A percentile compares a stretch with the other conserved stretches of the same genome.
phyloP scores from a whole-genome alignment of 371 early-diverging fungal species.

The Mucor ambiguus region DNA sequence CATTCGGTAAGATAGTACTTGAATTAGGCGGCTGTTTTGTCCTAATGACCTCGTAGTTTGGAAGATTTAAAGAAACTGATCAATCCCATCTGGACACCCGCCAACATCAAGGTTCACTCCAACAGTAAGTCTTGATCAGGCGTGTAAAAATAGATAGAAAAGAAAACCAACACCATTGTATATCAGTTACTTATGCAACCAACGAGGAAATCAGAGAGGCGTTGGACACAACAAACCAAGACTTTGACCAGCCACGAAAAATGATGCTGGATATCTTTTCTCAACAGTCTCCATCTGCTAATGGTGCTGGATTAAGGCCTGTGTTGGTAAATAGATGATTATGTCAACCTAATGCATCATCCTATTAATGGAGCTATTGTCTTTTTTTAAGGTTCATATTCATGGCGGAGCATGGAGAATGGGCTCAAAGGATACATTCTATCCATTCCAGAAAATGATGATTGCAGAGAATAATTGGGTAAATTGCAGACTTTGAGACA shows the following conservation, averaged over 20 bases:
- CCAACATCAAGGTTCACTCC: conserved; percentile 42
- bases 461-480: conserved; percentile 38
- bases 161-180: background rate
- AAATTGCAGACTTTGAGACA: conserved; percentile 5
- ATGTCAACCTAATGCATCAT: too few species aligned
- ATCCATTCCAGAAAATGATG: conserved; percentile 47
- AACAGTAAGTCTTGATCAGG: conserved; percentile 48
- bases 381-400: conserved; percentile 41
- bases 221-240: conserved; percentile 28
- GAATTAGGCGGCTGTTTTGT: too few species aligned
- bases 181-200: conserved; percentile 59
- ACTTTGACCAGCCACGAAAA: conserved; percentile 31
- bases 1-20: conserved; percentile 18
- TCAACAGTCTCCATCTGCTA: conserved; percentile 13
- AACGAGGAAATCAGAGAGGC: conserved; percentile 53
- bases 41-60: background rate
- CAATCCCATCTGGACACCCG: conserved; percentile 52
- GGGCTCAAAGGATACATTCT: conserved; percentile 50
- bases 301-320: conserved; percentile 35
- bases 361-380: too few species aligned
- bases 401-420: conserved; percentile 68
- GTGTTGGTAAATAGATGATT: conserved; percentile 33
- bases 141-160: background rate
- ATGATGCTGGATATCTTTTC: conserved; percentile 53
- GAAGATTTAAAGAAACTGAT: conserved; percentile 25